Base-by-base conservation (phyloP, 495 filamentous ascomycete species). In the Trichoderma asperelloides region DNA sequence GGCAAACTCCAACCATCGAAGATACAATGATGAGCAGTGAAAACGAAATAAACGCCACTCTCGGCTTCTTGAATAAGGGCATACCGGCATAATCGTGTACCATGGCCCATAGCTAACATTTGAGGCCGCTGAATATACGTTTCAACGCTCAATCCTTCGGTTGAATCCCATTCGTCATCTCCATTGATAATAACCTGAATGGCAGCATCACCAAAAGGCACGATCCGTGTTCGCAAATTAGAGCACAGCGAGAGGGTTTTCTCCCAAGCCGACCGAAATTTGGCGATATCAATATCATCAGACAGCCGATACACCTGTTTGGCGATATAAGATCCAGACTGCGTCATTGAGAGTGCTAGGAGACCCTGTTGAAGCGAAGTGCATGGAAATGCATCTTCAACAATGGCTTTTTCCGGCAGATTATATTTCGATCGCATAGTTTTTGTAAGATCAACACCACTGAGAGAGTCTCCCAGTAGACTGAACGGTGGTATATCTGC, bases 381-480 rank as follows among this genome's bases (percentile, higher is more conserved):
- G 72, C 85, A 88, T 1, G 86, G 86, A 68, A 88, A 89, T 33
- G 86, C 79, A 65, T 87, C 83, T 65, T 78, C 74, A 33, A 85
- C 72, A 15, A 41, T 12, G 63, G 8, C 30, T n/a, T 41, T 18
- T 18, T 15, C 7, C 11, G 55, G 2, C 4, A 60, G 27, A 4
- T 25, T 25, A 18, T 60, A 60, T 18, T 60, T 23, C 1, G 23
- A 5, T 5, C 28, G 55, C 2, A 60, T 6, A 18, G 16, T 18
- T 15, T 23, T 3, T 12, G 23, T 21, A 6, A 45, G 9, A 45
- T 5, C 18, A 0, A 9, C 15, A 16, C 40, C 2, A 7, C 40
- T 21, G 12, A 40, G 37, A 27, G 63, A 21, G 4, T 6, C 15
- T 0, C 15, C 8, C 15, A 64, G 9, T 15, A 64, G 33, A 21